These are phyloP conservation scores for Saturnispora sekii DNA, from an alignment of 805 yeast species.

Conservation along the genomic window DNA sequence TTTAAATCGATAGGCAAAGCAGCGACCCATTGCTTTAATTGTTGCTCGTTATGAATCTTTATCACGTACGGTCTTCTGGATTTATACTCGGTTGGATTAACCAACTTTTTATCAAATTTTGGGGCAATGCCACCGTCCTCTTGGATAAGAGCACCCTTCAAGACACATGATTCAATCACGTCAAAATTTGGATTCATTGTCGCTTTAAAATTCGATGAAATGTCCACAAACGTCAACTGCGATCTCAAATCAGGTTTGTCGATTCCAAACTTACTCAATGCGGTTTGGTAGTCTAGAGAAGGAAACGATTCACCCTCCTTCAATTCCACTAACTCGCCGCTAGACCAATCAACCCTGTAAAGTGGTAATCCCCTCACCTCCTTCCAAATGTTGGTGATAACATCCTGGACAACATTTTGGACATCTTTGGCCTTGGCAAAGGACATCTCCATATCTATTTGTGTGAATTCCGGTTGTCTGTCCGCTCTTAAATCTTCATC, in stretches of 20 bases:
- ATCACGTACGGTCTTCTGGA: slow-evolving; percentile 50
- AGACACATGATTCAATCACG: slow-evolving; percentile 63
- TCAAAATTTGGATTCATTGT: slow-evolving; percentile 39
- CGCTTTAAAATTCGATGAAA: slow-evolving; percentile 33
- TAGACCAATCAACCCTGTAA: slow-evolving; percentile 28
- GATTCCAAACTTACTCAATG: slow-evolving; percentile 68
- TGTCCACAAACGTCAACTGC: slow-evolving; percentile 36
- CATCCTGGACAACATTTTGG: slow-evolving; percentile 47
- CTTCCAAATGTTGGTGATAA: slow-evolving; percentile 49
- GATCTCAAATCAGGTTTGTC: slow-evolving; percentile 92
- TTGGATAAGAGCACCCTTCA: slow-evolving; percentile 37
- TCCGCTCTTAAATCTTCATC: slow-evolving; percentile 94
- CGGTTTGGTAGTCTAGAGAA: slow-evolving; percentile 55
- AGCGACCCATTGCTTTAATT: slow-evolving; percentile 35
- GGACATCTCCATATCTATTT: slow-evolving; percentile 91
- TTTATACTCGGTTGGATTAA: slow-evolving; percentile 37
- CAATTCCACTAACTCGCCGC: slow-evolving; percentile 23
- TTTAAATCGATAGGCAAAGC: slow-evolving; percentile 14
- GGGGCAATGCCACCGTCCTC: slow-evolving; percentile 12
- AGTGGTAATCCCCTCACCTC: slow-evolving; percentile 32
- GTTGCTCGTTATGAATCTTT: slow-evolving; percentile 36
- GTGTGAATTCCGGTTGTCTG: slow-evolving; percentile 97
- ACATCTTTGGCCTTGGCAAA: slow-evolving; percentile 67
- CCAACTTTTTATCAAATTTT: slow-evolving; percentile 16
- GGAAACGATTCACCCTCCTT: slow-evolving; percentile 26